Evolutionary conservation across 495 filamentous ascomycete genomes (phyloP).

Genomic region (Opeltia flavorubescens): DNA sequence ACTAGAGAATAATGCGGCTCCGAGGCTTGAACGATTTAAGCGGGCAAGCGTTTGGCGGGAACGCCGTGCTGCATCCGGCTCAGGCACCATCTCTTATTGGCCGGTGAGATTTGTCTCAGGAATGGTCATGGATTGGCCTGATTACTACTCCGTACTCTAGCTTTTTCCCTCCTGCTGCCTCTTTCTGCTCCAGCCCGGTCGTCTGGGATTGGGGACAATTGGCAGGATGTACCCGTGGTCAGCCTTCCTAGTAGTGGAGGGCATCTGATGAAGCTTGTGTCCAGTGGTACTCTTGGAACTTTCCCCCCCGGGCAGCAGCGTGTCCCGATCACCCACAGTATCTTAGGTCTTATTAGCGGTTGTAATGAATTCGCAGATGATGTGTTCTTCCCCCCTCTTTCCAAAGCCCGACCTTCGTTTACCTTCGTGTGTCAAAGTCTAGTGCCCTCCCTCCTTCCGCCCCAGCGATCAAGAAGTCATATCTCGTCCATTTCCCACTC

Average conservation of each 20-base stretch:
- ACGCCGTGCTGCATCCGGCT: slow-evolving; percentile 1
- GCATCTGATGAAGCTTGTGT: slow-evolving; percentile 1
- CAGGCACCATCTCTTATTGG: slow-evolving; percentile 1
- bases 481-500: slow-evolving; percentile 3
- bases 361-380: slow-evolving; percentile 9
- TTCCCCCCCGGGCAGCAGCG: background rate
- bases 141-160: background rate
- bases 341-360: background rate
- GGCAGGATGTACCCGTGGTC: background rate
- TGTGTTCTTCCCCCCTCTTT: slow-evolving; percentile 11
- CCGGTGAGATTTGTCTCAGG: background rate
- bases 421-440: slow-evolving; percentile 12
- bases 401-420: slow-evolving; percentile 7
- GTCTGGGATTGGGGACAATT: too few species aligned
- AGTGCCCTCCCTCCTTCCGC: slow-evolving; percentile 17
- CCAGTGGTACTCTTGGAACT: background rate
- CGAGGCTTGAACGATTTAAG: background rate
- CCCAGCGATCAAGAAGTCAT: slow-evolving; percentile 8
- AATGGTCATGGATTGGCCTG: background rate
- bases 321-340: background rate
- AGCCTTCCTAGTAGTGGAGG: background rate
- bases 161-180: background rate
- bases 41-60: background rate
- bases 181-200: background rate
- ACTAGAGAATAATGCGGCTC: background rate